Evolutionary conservation across 2,329 filamentous ascomycete genomes (phyloP).

Genomic region (Neurospora sp.): DNA sequence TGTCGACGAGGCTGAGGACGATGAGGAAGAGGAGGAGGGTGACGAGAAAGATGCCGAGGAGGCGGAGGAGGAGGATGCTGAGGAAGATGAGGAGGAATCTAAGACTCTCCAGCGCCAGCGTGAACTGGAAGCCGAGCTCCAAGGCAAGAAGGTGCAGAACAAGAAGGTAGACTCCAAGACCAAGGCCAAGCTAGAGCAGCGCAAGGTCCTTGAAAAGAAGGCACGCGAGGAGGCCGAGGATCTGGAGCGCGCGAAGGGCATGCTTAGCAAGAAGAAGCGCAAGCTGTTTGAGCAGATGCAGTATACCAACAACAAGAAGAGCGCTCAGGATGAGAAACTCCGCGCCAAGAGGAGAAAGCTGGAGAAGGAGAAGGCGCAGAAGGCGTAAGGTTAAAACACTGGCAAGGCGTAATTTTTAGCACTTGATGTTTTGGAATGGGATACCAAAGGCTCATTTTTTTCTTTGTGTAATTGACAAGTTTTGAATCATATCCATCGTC

Average conservation of each 20-base stretch:
- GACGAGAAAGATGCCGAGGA: conserved; percentile 37
- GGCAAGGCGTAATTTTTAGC: conserved; percentile 2
- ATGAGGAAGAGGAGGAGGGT: conserved; percentile 34
- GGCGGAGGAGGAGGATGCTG: conserved; percentile 32
- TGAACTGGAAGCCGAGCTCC: conserved; percentile 87
- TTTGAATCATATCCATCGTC: neutral
- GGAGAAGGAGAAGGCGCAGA: conserved; percentile 52
- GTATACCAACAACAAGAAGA: conserved; percentile 89
- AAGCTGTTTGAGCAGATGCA: conserved; percentile 97
- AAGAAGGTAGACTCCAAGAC: conserved; percentile 42
- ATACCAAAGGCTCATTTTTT: neutral
- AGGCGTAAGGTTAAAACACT: conserved; percentile 8
- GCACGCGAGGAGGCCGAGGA: conserved; percentile 74
- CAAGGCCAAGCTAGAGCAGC: conserved; percentile 59
- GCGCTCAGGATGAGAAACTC: conserved; percentile 78
- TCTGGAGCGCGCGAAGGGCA: conserved; percentile 86
- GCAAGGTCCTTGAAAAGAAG: conserved; percentile 60
- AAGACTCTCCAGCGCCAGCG: conserved; percentile 65
- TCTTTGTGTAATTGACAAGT: conserved; percentile 6
- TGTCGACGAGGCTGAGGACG: conserved; percentile 33
- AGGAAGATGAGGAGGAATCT: conserved; percentile 51
- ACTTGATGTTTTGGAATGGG: neutral
- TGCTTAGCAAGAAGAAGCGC: conserved; percentile 96
- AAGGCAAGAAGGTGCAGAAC: conserved; percentile 51
- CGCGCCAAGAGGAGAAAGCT: conserved; percentile 83